phyloP scores from a whole-genome alignment of 2,329 filamentous ascomycete species.

The Parafenestella ontariensis region DNA sequence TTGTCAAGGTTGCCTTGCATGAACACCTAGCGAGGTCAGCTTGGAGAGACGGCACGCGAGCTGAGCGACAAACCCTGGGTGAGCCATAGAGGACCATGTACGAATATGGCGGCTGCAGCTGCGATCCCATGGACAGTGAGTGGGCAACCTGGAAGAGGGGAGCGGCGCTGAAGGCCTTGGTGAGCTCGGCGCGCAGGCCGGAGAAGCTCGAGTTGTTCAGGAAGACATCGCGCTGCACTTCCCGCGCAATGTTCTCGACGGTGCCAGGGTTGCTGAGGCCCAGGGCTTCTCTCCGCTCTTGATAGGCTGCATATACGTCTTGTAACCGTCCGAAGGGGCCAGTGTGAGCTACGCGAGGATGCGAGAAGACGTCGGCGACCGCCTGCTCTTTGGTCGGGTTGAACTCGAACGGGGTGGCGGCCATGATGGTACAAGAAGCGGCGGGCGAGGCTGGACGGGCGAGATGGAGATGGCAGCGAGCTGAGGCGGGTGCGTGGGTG shows the following conservation, averaged over 20 bases:
- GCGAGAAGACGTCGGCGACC: constrained; percentile 68
- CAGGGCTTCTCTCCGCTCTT: constrained; percentile 83
- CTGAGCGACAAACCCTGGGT: constrained; percentile 72
- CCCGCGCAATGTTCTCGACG: constrained; percentile 85
- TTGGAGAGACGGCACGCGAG: constrained; percentile 4
- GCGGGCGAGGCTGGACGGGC: constrained; percentile 7
- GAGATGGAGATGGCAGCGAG: constrained; percentile 26
- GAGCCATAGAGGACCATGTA: constrained; percentile 95
- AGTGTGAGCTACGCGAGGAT: constrained; percentile 60
- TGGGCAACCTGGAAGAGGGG: constrained; percentile 98
- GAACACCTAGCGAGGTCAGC: constrained; percentile 71
- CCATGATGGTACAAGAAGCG: constrained; percentile 26
- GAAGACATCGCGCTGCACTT: constrained; percentile 96
- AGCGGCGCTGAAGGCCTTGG: constrained; percentile 91
- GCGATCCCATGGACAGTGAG: constrained; percentile 89
- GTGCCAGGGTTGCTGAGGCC: constrained; percentile 92
- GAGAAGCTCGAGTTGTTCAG: constrained; percentile 97
- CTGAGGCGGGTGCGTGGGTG: constrained; percentile 16
- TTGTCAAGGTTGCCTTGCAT: constrained; percentile 96
- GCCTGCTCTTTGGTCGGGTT: constrained; percentile 43
- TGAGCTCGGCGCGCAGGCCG: constrained; percentile 93
- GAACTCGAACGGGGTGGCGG: constrained; percentile 40
- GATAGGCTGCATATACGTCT: constrained; percentile 82
- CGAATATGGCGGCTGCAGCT: constrained; percentile 90
- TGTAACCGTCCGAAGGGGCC: constrained; percentile 75